Base-by-base conservation (phyloP, 192 early-diverging fungal genomes). In the Dispira simplex region DNA sequence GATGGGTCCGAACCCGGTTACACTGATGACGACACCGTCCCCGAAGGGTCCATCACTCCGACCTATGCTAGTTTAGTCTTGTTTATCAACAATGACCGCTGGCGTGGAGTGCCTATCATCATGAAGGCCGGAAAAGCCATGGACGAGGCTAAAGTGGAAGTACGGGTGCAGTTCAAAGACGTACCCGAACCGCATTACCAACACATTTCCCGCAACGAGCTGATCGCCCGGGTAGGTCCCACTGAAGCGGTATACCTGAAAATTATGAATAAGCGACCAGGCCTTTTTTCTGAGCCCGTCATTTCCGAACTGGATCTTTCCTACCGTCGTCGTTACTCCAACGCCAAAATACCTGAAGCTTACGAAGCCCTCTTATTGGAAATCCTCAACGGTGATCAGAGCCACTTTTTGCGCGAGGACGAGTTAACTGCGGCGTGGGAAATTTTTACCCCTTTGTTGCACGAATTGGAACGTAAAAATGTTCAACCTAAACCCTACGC, bases 231-330 rank as follows among this genome's bases (percentile, higher is more conserved):
- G 48, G 88, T 98, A 46, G 91, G 95, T 62, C 96, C 96, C 4
- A 81, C 87, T 63, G 96, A 98, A 70, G 90, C 95, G 2, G 85
- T 98, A 16, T 95, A 96, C 75, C 87, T 96, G 82, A 98, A 98
- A 79, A 86, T 93, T 65, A 91, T 87, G 70, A 95, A 92, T 83
- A 98, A 98, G 73, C 81, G 85, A 60, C 95, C 89, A 14, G 96
- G 96, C 18, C 80, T 96, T 51, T 89, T 89, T 11, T 81, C 82
- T 73, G 79, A 87, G 57, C 82, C 88, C 60, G 82, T 85, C 62
- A 88, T 91, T 68, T 88, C 90, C 13, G 96, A 98, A 71, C 81
- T 98, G 18, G 94, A 98, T 70, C 76, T 98, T 59, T 87, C 90
- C 8, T 98, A 98, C 78, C 76, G 84, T 56, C 82, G 83, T 69